Evolutionary conservation across 768 basidiomycete species (phyloP), one percentile per base, ranked within the genome.

Genomic region (Erythrobasidium yunnanense): DNA sequence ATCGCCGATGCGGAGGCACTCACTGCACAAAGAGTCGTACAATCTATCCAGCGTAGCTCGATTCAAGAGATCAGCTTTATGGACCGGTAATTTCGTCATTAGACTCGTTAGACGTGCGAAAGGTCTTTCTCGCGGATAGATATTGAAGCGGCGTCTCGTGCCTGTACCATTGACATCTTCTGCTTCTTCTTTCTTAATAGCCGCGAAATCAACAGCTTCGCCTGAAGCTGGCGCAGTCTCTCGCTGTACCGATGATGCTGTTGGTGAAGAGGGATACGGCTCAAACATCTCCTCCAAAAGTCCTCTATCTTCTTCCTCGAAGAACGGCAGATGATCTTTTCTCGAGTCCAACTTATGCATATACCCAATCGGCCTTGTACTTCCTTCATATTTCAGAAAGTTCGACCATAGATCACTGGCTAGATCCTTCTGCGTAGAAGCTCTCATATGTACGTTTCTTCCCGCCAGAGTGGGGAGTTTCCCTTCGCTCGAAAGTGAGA

Each of bases 31-130:
- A 42, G 11, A 42, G n/a, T 42, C 38, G 38, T 11, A 42, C 11
- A 42, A n/a, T 11, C 38, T 11, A 42, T 11, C n/a, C 38, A 42
- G 11, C 38, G 11, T 11, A 42, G n/a, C 38, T n/a, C n/a, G n/a
- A 42, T 42, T n/a, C 11, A n/a, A 42, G 38, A 11, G 38, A n/a
- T 11, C n/a, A n/a, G 38, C 15, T 7, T 15, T 11, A 27, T 63
- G 45, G 20, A n/a, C 49, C 15, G 60, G 60, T n/a, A 49, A 63
- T 32, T 63, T 63, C 29, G 46, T 49, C 22, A 63, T 27, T 29
- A 63, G 33, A 49, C 60, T 63, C 6, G 33, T 23, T 8, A 63
- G 60, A 17, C 60, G 29, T 13, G 23, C 45, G 46, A 50, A 51
- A 49, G 60, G 60, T 18, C 60, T 49, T 51, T 63, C 60, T 20